These are phyloP conservation scores for Russula lepida DNA, from an alignment of 768 basidiomycete genomes.

Conservation along the genomic window DNA sequence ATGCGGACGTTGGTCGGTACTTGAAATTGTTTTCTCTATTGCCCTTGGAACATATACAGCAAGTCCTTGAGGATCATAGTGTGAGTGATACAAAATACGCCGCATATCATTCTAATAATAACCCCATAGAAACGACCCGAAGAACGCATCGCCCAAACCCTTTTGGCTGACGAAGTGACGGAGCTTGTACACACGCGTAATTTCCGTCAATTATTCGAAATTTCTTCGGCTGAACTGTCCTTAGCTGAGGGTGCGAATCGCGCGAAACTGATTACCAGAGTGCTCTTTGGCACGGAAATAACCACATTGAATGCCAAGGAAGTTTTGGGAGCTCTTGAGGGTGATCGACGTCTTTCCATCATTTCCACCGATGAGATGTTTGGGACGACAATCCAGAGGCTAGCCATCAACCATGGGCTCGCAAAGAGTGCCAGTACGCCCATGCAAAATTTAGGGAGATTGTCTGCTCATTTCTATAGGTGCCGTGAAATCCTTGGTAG, in stretches of 20 bases:
- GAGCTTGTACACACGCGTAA: conserved; percentile 50
- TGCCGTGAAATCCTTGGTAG: conserved; percentile 15
- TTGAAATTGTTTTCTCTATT: conserved; percentile 21
- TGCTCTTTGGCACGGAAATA: conserved; percentile 37
- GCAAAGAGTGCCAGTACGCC: conserved; percentile 40
- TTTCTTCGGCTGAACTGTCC: not conserved
- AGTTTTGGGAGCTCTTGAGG: conserved; percentile 51
- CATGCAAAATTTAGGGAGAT: not conserved
- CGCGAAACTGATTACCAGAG: conserved; percentile 38
- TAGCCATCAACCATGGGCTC: conserved; percentile 49
- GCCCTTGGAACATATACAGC: conserved; percentile 10
- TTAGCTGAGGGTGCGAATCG: conserved; percentile 34
- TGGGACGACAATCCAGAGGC: conserved; percentile 45
- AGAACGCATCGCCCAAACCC: conserved; percentile 39
- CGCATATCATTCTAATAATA: not conserved
- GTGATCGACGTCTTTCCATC: conserved; percentile 54
- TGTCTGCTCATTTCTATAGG: conserved; percentile 4
- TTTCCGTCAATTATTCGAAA: not conserved
- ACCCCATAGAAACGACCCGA: conserved; percentile 30
- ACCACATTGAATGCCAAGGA: conserved; percentile 42
- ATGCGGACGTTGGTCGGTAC: conserved; percentile 19
- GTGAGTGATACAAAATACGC: conserved; percentile 2
- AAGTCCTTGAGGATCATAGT: conserved; percentile 13
- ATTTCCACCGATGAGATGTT: conserved; percentile 45
- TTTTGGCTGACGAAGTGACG: conserved; percentile 51